Evolutionary conservation across 208 protist genomes (phyloP).

Genomic region (Crithidia expoeki): DNA sequence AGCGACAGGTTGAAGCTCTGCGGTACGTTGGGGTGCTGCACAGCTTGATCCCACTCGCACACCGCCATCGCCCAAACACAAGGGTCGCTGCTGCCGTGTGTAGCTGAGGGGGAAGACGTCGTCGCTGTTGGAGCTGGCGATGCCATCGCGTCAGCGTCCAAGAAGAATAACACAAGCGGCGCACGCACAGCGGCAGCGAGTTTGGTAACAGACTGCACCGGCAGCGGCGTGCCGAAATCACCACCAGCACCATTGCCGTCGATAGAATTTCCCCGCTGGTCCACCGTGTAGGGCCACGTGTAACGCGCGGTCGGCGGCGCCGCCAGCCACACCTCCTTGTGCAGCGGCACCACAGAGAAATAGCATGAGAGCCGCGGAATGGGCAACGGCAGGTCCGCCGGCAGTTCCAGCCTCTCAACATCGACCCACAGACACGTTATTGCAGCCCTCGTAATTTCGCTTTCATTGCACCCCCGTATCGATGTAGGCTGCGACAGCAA

Average conservation of each 20-base stretch:
- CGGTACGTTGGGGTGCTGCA: conserved; percentile 49
- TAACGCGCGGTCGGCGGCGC: conserved; percentile 68
- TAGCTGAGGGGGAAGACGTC: background rate
- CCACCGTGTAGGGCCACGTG: conserved; percentile 61
- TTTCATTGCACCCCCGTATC: background rate
- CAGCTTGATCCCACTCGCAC: conserved; percentile 66
- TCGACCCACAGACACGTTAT: conserved; percentile 46
- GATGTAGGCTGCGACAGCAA: conserved; percentile 20
- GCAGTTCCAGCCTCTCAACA: conserved; percentile 69
- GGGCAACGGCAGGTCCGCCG: conserved; percentile 38
- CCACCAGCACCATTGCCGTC: conserved; percentile 21
- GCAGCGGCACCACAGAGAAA: conserved; percentile 54
- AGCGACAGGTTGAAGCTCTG: conserved; percentile 59
- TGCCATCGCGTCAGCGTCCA: conserved; percentile 63
- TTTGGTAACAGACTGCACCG: conserved; percentile 44
- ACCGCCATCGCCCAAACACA: conserved; percentile 78
- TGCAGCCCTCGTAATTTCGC: background rate
- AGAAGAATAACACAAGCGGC: conserved; percentile 83
- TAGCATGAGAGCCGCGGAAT: conserved; percentile 83
- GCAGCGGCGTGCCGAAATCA: conserved; percentile 32
- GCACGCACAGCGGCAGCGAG: conserved; percentile 58
- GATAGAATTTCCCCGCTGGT: conserved; percentile 26
- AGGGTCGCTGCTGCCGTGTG: background rate
- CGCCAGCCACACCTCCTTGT: conserved; percentile 64
- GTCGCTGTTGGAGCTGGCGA: background rate